A percentile compares a stretch with the other conserved stretches of the same genome.
Conservation (phyloP, 208 protist genomes). For the Entamoeba nuttalli region DNA sequence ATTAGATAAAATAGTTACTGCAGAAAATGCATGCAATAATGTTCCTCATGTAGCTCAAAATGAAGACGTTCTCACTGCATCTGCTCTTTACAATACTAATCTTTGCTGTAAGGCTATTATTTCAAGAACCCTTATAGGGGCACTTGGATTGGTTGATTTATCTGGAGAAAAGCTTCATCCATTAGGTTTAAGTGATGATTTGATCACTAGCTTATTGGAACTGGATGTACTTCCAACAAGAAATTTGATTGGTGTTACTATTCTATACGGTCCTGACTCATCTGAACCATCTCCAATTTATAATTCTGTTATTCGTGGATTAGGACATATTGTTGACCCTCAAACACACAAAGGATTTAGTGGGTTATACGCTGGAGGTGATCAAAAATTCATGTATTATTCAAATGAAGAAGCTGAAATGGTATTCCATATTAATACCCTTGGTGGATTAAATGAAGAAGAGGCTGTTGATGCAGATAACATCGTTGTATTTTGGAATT, state of each 20-base stretch:
- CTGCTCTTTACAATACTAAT: background rate
- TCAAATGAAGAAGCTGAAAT: background rate
- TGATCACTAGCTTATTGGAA: background rate
- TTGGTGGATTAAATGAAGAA: background rate
- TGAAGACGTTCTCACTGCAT: background rate
- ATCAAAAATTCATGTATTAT: background rate
- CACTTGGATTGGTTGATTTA: background rate
- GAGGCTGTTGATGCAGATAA: background rate
- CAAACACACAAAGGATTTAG: background rate
- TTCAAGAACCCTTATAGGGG: background rate
- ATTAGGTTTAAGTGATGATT: background rate
- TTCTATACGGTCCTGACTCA: background rate
- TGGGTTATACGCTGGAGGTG: background rate
- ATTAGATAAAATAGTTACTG: background rate
- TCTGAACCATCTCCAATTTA: background rate
- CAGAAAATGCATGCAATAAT: background rate
- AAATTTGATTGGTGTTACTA: background rate
- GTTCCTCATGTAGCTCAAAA: background rate
- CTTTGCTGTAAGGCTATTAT: background rate
- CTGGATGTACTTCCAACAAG: background rate
- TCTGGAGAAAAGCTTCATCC: background rate
- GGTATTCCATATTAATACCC: background rate
- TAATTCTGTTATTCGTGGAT: background rate
- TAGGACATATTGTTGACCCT: background rate
- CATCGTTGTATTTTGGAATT: background rate